Evolutionary conservation across 1,284 basidiomycete species (phyloP), one percentile per base, ranked within the genome.

Genomic region (Malassezia sp.): DNA sequence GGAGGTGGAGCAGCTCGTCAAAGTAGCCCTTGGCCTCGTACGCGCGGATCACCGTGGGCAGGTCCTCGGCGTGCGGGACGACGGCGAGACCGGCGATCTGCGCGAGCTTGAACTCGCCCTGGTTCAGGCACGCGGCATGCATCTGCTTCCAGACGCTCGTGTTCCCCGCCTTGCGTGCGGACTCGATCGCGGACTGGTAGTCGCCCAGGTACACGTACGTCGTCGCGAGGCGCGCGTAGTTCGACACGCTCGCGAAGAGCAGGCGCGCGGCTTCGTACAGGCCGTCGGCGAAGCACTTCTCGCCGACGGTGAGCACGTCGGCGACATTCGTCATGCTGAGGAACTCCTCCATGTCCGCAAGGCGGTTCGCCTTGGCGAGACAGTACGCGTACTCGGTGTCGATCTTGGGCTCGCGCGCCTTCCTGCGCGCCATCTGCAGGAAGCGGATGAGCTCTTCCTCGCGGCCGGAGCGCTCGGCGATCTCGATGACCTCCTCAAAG

Each of bases 131-230:
- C 31, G 93, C 93, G 18, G 89, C 86, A 61, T 97, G 91, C 50
- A 99, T 93, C 73, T 97, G 93, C 75, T 96, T 96, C 93, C 93
- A 99, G n/a, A 97, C 93, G 73, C 84, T 85, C 9, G 93, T 99
- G 71, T 97, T 97, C 24, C 93, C 93, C 15, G 93, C 93, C 72
- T 99, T 99, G 55, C 93, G 79, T 15, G 93, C 93, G 55, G 91
- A 93, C 73, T 97, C 93, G 15, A 99, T 93, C 15, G 93, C 93
- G 42, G 85, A 80, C 73, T 96, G 91, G 72, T 95, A 96, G 74
- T 99, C 91, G 45, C 87, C 86, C 39, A 99, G 79, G 74, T 97
- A 99, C 71, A 99, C 96, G 63, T 96, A 80, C 7, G 93, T 99
- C 1, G 93, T 97, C 2, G 93, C 93, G 50, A 99, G 76, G 53